Conservation (phyloP, 108 stramenopile genomes). For the Fragilariopsis cylindrus region DNA sequence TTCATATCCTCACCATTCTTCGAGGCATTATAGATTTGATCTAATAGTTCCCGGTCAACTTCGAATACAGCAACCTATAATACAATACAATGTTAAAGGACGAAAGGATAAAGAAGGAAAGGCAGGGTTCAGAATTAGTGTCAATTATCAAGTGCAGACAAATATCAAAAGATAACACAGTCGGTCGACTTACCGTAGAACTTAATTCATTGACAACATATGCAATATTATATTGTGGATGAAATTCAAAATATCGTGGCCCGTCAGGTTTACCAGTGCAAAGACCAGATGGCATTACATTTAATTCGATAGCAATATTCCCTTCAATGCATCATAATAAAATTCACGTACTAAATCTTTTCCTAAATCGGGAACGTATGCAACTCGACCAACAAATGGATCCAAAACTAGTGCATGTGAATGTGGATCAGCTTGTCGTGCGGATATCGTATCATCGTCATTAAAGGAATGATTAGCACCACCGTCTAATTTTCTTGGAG, state of each 20-base stretch:
- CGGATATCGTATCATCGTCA: conserved; percentile 76
- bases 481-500: conserved; percentile 61
- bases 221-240: conserved; percentile 80
- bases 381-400: conserved; percentile 85
- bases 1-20: conserved; percentile 65
- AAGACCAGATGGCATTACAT: conserved; percentile 75
- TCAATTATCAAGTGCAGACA: neutral
- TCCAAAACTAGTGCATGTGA: conserved; percentile 95
- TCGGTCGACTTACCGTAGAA: conserved; percentile 58
- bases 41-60: conserved; percentile 66
- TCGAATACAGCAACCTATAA: conserved; percentile 84
- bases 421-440: conserved; percentile 94
- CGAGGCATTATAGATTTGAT: conserved; percentile 65
- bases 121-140: neutral
- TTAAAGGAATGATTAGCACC: conserved; percentile 88
- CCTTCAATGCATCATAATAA: conserved; percentile 67
- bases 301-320: conserved; percentile 64
- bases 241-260: conserved; percentile 90
- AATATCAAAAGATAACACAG: neutral
- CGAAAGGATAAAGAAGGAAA: neutral
- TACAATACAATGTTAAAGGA: conserved; percentile 6
- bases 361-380: conserved; percentile 91
- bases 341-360: conserved; percentile 87
- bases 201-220: conserved; percentile 93
- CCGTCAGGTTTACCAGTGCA: conserved; percentile 88